phyloP scores from a whole-genome alignment of 768 basidiomycete species.

The Multifurca ochricompacta region DNA sequence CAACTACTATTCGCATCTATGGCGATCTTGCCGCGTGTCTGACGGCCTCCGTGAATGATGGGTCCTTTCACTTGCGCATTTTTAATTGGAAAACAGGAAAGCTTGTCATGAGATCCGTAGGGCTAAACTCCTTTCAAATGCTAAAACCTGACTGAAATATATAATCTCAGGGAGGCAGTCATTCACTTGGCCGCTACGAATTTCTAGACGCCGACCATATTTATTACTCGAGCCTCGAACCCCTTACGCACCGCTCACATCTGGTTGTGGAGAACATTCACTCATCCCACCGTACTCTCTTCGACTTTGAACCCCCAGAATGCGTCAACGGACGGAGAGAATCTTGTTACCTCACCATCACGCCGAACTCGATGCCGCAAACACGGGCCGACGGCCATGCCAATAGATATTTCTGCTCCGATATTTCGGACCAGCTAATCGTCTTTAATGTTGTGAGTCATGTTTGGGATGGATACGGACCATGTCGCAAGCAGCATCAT shows the following conservation, averaged over 20 bases:
- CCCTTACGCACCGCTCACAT: not conserved
- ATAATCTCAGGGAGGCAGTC: not conserved
- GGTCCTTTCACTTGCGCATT: not conserved
- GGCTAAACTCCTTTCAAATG: not conserved
- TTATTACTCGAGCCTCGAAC: not conserved
- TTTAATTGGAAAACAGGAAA: not conserved
- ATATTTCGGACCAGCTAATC: not conserved
- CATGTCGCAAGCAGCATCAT: not conserved
- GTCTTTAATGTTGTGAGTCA: not conserved
- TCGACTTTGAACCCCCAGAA: not conserved
- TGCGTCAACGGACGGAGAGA: not conserved
- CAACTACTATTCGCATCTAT: not conserved
- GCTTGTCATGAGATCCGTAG: not conserved
- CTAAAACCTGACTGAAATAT: not conserved
- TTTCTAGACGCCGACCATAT: not conserved
- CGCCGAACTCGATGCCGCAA: not conserved
- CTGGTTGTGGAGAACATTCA: not conserved
- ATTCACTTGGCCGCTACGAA: not conserved
- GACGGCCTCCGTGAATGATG: not conserved
- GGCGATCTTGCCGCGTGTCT: constrained; percentile 3
- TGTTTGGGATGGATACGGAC: not conserved
- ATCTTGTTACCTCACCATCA: not conserved
- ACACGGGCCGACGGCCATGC: not conserved
- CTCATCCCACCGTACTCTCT: not conserved
- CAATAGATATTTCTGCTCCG: not conserved